Evolutionary conservation across 1,139 yeast genomes (phyloP), one percentile per base, ranked within the genome.

Genomic region (Taphrina wiesneri): DNA sequence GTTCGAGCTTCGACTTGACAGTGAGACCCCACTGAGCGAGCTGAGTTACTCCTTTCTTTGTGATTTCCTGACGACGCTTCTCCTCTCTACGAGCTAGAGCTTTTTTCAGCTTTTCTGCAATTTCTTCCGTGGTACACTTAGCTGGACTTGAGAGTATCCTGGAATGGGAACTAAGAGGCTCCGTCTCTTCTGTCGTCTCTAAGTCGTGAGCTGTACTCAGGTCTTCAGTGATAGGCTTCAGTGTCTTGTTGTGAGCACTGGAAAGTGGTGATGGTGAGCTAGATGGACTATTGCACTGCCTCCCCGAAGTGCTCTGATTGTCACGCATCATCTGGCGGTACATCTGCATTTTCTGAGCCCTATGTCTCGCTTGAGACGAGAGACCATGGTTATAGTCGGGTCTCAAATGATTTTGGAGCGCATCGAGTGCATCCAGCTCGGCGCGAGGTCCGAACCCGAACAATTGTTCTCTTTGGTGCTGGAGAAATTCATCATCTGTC

Each of bases 381-480:
- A 26, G 21, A 7, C 15, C 34, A 26, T 49, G n/a, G 23, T 26
- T 23, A 17, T 17, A 49, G 13, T 13, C 36, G 11, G 7, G 21
- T 11, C 23, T 21, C 23, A 5, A 15, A 25, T 26, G 21, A 13
- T 34, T 6, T 30, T 49, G 53, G 11, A 23, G 23, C n/a, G 53
- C 53, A 30, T 49, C 53, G 11, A 49, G 36, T 13, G 53, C 53
- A n/a, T 49, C 53, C 21, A 49, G 5, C 34, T 19, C 53, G 19
- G 53, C 53, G 5, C 53, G 53, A 5, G 53, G 53, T 4, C 53
- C 53, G n/a, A 49, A 49, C 15, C 53, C 53, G 36, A 19, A 49
- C 5, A 49, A 36, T 11, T 26, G 34, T 17, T 49, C 53, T 19
- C 36, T 19, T n/a, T 49, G 53, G 9, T 49, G 53, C 11, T 30